A percentile compares a stretch with the other conserved stretches of the same genome.
Evolutionary conservation across 2,329 filamentous ascomycete genomes (phyloP).

Genomic region (Sclerotinia nivalis): DNA sequence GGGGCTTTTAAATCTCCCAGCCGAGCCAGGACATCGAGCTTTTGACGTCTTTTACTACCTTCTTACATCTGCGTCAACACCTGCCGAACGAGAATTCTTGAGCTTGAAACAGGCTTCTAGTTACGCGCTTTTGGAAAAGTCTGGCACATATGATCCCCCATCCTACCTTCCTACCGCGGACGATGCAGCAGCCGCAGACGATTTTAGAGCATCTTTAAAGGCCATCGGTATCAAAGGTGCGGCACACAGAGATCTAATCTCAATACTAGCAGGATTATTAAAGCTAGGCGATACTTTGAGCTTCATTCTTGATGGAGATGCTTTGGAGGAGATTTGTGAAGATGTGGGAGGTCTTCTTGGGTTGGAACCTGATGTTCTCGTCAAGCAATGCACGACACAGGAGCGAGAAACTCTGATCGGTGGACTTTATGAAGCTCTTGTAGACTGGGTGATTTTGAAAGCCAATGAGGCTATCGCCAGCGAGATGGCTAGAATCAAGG

Average conservation of each 20-base stretch:
- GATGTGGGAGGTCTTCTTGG: constrained; percentile 86
- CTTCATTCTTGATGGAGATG: constrained; percentile 80
- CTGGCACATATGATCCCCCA: constrained; percentile 82
- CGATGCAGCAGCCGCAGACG: constrained; percentile 88
- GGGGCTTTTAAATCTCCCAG: constrained; percentile 78
- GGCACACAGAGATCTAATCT: constrained; percentile 78
- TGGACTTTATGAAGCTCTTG: constrained; percentile 87
- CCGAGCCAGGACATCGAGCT: constrained; percentile 79
- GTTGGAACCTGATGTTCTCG: constrained; percentile 79
- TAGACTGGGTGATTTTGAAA: constrained; percentile 90
- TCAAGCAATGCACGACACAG: constrained; percentile 76
- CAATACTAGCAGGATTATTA: constrained; percentile 78
- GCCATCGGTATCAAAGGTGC: constrained; percentile 92
- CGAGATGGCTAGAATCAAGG: constrained; percentile 68
- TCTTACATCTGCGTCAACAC: constrained; percentile 84
- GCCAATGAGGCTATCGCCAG: constrained; percentile 81
- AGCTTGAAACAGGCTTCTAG: constrained; percentile 73
- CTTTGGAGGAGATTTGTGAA: constrained; percentile 82
- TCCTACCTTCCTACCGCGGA: constrained; percentile 90
- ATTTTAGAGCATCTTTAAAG: constrained; percentile 84
- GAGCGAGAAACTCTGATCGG: constrained; percentile 81
- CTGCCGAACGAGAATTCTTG: constrained; percentile 85
- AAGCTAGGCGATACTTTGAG: constrained; percentile 91
- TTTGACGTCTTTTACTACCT: constrained; percentile 99
- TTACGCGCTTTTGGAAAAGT: constrained; percentile 78